A percentile compares a stretch with the other conserved stretches of the same genome.
Evolutionary conservation across 2,329 filamentous ascomycete species (phyloP).

Genomic region (Colletotrichum eremochloae): DNA sequence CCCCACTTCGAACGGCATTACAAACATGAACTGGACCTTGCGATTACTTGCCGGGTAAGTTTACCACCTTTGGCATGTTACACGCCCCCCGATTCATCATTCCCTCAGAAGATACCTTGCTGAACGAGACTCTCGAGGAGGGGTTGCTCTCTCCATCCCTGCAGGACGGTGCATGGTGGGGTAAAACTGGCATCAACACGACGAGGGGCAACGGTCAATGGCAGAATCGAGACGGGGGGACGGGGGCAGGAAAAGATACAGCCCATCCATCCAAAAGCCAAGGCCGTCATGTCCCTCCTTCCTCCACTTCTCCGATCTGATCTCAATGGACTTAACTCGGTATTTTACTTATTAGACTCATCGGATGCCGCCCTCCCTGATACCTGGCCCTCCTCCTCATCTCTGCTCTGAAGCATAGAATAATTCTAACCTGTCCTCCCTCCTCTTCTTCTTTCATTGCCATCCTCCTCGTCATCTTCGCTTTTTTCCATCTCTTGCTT

Average conservation of each 20-base stretch:
- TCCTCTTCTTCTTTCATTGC: slow-evolving; percentile 6
- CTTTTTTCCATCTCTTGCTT: slow-evolving; percentile 3
- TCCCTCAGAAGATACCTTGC: slow-evolving; percentile 4
- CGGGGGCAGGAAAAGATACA: neutral
- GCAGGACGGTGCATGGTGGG: slow-evolving; percentile 31
- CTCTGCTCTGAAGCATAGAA: slow-evolving; percentile 32
- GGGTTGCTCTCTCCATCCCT: slow-evolving; percentile 12
- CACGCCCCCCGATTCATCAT: neutral
- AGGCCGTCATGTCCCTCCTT: slow-evolving; percentile 16
- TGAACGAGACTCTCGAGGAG: slow-evolving; percentile 3
- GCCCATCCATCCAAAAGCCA: slow-evolving; percentile 22
- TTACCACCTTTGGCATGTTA: slow-evolving; percentile 33
- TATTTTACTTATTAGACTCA: slow-evolving; percentile 41
- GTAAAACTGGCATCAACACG: slow-evolving; percentile 37
- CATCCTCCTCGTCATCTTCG: neutral
- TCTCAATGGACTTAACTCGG: slow-evolving; percentile 42
- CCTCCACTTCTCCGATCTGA: slow-evolving; percentile 42
- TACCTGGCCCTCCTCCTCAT: slow-evolving; percentile 27
- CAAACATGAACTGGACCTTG: slow-evolving; percentile 10
- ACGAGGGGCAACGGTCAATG: slow-evolving; percentile 36
- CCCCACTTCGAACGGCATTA: slow-evolving; percentile 7
- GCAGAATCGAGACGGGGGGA: slow-evolving; percentile 21
- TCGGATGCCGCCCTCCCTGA: slow-evolving; percentile 28
- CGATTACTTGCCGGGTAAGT: slow-evolving; percentile 23
- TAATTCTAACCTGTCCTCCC: slow-evolving; percentile 22